Percentiles rank a stretch among this genome's conserved stretches.
These are phyloP conservation scores for Lolium multiflorum DNA, from an alignment of 176 grass and related monocot genomes.

Conservation along the genomic window DNA sequence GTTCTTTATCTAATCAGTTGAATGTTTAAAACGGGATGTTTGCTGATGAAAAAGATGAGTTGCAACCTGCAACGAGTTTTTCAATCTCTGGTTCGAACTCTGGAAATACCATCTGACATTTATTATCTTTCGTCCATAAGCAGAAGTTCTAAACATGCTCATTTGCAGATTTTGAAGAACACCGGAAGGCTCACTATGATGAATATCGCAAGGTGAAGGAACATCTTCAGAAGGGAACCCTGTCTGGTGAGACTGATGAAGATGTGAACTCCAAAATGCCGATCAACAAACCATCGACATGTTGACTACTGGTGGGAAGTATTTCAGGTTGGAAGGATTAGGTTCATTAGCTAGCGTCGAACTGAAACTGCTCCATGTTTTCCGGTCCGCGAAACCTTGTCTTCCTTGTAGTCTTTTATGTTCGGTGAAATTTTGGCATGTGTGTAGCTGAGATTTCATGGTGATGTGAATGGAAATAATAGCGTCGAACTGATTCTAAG, in stretches of 20 bases:
- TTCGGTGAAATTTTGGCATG: background rate
- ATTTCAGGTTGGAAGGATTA: background rate
- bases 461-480: background rate
- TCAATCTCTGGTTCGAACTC: background rate
- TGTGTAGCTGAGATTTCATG: background rate
- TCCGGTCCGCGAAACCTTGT: background rate
- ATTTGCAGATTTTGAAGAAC: constrained; percentile 69
- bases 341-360: background rate
- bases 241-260: constrained; percentile 52
- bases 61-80: background rate
- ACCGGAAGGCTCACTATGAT: constrained; percentile 77
- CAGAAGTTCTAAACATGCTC: constrained; percentile 34
- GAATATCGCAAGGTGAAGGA: constrained; percentile 86
- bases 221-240: constrained; percentile 55
- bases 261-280: constrained; percentile 9
- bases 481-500: too few relatives aligned
- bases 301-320: background rate
- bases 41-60: background rate
- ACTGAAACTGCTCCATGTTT: background rate
- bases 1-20: background rate
- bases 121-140: constrained; percentile 19
- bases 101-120: background rate
- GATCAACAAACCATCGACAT: background rate
- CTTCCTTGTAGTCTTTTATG: background rate
- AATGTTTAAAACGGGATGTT: background rate